Evolutionary conservation across 2,329 filamentous ascomycete species (phyloP), one percentile per base, ranked within the genome.

Genomic region (Pseudogymnoascus sp.): DNA sequence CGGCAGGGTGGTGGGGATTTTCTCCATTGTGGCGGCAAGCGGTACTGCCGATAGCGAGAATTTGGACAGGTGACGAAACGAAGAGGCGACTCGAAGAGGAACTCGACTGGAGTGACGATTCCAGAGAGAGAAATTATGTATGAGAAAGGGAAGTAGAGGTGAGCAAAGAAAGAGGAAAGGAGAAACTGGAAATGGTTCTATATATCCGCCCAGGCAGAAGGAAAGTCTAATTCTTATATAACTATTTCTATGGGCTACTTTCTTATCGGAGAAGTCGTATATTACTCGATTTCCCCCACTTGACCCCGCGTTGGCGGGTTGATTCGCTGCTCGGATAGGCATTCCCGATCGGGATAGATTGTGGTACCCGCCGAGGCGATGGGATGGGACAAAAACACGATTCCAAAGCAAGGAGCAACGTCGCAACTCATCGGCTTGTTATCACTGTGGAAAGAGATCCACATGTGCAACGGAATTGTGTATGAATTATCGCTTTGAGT

Each of bases 221-320:
- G 49, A 35, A 55, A 35, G 49, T 55, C 49, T 55, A 55, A 18
- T 55, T 55, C 49, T 55, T 55, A 55, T 33, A 55, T 31, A 55
- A 21, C 49, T 55, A 33, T 33, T 35, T 33, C 28, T 55, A 33
- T 33, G 49, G 49, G 49, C 28, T 55, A 55, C 49, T 55, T 55
- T 55, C 49, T 55, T 55, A 55, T 55, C 49, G 49, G 49, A 55
- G 49, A 16, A 33, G 49, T 55, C 49, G 49, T 55, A 55, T 55
- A 55, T 55, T 55, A 55, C 49, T 55, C 49, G 28, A 55, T 55
- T 55, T 55, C 49, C 49, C 49, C 49, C 49, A 35, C 49, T 55
- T 55, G 49, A 55, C 49, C 49, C 49, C 49, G 49, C 49, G 49
- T 55, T 55, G 28, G 49, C 14, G 28, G 49, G 4, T 21, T 55